Evolutionary conservation across 2,329 filamentous ascomycete species (phyloP).

Genomic region (Pseudogymnoascus sp.): DNA sequence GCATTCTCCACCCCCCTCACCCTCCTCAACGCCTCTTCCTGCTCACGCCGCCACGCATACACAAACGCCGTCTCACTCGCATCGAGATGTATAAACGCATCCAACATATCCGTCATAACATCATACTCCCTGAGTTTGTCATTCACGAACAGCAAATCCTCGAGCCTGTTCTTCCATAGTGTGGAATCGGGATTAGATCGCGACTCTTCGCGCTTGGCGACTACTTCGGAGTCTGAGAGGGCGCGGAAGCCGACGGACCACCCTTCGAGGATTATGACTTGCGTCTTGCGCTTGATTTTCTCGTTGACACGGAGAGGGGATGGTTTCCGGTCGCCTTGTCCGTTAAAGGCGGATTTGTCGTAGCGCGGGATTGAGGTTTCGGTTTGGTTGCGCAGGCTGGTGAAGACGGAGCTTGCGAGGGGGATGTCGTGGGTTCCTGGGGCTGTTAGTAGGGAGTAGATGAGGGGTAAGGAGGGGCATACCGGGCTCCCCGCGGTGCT

Average conservation of each 20-base stretch:
- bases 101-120: slow-evolving; percentile 47
- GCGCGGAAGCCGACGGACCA: slow-evolving; percentile 64
- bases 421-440: slow-evolving; percentile 52
- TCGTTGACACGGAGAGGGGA: slow-evolving; percentile 41
- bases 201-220: slow-evolving; percentile 34
- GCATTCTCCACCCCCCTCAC: slow-evolving; percentile 43
- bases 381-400: slow-evolving; percentile 37
- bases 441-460: not conserved
- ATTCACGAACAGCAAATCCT: slow-evolving; percentile 51
- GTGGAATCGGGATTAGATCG: slow-evolving; percentile 24
- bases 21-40: slow-evolving; percentile 50
- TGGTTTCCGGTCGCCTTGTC: slow-evolving; percentile 53
- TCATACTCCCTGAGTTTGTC: slow-evolving; percentile 49
- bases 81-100: slow-evolving; percentile 57
- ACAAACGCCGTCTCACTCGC: slow-evolving; percentile 53
- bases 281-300: slow-evolving; percentile 20
- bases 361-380: slow-evolving; percentile 51
- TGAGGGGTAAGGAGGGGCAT: not conserved
- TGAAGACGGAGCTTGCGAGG: slow-evolving; percentile 46
- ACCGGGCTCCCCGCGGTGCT: slow-evolving; percentile 58
- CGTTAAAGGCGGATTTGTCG: slow-evolving; percentile 56
- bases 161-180: slow-evolving; percentile 44
- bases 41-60: slow-evolving; percentile 59
- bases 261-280: slow-evolving; percentile 60
- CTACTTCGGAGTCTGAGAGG: slow-evolving; percentile 37